Conservation (phyloP, 305 asterid species). For the Fraxinus nigra region DNA sequence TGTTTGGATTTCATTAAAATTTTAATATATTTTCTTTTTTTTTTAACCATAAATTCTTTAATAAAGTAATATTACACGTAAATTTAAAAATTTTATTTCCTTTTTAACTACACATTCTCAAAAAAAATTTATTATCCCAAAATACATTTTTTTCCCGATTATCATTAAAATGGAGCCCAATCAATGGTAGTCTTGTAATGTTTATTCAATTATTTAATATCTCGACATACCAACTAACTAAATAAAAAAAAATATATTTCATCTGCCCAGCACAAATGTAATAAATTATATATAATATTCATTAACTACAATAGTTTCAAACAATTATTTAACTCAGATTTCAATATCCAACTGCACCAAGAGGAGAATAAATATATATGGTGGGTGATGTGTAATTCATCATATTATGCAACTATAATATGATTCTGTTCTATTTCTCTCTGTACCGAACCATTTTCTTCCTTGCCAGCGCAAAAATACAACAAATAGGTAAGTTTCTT, state of each 20-base stretch:
- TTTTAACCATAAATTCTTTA: too few species aligned
- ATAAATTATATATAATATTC: not conserved
- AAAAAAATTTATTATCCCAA: too few species aligned
- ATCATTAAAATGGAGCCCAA: not conserved
- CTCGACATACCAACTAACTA: not conserved
- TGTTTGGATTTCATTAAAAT: too few species aligned
- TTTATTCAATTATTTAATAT: not conserved
- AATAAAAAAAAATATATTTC: not conserved
- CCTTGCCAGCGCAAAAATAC: not conserved
- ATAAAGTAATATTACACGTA: not conserved
- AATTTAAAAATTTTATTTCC: not conserved
- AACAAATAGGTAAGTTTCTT: conserved; percentile 14
- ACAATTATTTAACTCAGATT: not conserved
- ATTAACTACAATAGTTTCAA: not conserved
- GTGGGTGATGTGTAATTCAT: not conserved
- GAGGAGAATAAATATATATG: not conserved
- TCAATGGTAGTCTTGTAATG: not conserved
- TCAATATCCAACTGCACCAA: not conserved
- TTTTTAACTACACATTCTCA: not conserved
- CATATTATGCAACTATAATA: not conserved
- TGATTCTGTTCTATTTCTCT: not conserved
- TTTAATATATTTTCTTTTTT: too few species aligned
- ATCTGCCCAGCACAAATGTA: not conserved
- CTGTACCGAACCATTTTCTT: not conserved
- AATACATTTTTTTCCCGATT: too few species aligned